Base-by-base conservation (phyloP, 345 rosid genomes). In the Populus deltoides region DNA sequence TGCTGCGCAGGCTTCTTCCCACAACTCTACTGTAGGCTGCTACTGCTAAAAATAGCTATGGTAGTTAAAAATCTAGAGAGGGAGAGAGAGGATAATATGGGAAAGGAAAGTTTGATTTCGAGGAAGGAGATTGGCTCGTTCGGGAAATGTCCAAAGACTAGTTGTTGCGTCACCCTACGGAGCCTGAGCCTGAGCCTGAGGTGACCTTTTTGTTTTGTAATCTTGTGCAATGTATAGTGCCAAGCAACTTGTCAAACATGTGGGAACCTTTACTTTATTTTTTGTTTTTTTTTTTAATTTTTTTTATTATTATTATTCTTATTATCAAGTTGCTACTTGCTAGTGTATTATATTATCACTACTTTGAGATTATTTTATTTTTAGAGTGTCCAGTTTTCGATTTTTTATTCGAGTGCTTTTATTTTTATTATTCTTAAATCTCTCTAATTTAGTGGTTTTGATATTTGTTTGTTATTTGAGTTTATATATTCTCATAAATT, bases 181-280 rank as follows among this genome's bases (percentile, higher is more conserved):
- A 10, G 65, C 65, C 27, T 9, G 63, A 57, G 63, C 27, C 24
- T 20, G 62, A 6, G 59, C 59, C 22, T 55, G 61, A 31, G 41
- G 31, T 75, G 38, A 41, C 22, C 22, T 51, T 5, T 20, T 63
- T 27, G 8, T 74, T 27, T 63, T 47, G 70, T 35, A 24, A 10
- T 22, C 29, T 22, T 0, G 43, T 61, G 15, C 3, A 24, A n/a
- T n/a, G 55, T 65, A 7, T 0, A 35, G 27, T 7, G 51, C 13
- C 67, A 57, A 59, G 16, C 27, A 63, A 43, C 77, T 74, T 51
- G 39, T 41, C 35, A 57, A 43, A 43, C 70, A 74, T 62, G 77
- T 63, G 77, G 39, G 38, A 8, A 16, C 57, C 69, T 18, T 74
- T 27, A 41, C 45, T 41, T 41, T 24, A 7, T 27, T 41, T 36